Percentiles rank a stretch among this genome's conserved stretches.
phyloP scores from a whole-genome alignment of 805 yeast species.

The Saturnispora galanensis region DNA sequence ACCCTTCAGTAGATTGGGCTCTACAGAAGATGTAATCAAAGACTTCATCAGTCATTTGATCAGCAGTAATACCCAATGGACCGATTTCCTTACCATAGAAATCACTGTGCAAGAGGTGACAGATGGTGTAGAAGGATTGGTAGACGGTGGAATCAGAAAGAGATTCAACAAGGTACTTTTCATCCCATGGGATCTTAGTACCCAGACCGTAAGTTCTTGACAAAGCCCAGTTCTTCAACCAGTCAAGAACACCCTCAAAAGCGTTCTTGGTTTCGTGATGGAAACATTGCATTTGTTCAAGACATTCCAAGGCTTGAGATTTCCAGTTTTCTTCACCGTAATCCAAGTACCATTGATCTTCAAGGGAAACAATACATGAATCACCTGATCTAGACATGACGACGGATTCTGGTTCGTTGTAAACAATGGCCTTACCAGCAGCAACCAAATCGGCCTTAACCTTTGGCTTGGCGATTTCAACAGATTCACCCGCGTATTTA shows the following conservation, averaged over 20 bases:
- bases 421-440: conserved; percentile 72
- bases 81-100: conserved; percentile 74
- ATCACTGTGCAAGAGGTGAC: conserved; percentile 79
- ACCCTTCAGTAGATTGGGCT: conserved; percentile 35
- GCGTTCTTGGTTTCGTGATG: conserved; percentile 80
- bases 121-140: conserved; percentile 88
- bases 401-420: conserved; percentile 86
- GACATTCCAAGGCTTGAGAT: conserved; percentile 66
- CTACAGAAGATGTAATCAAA: conserved; percentile 84
- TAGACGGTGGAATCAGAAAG: conserved; percentile 92
- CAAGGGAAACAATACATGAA: conserved; percentile 90
- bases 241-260: conserved; percentile 86
- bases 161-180: conserved; percentile 84
- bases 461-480: conserved; percentile 83
- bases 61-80: conserved; percentile 62
- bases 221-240: conserved; percentile 98
- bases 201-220: conserved; percentile 96
- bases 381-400: conserved; percentile 96
- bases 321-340: conserved; percentile 95
- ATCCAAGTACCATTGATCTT: conserved; percentile 97
- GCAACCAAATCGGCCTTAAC: conserved; percentile 75
- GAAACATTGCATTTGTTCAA: conserved; percentile 67
- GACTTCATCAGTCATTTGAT: conserved; percentile 84
- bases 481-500: conserved; percentile 77
- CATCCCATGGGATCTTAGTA: conserved; percentile 94